These are phyloP conservation scores for Toxoplasma gondii DNA, from an alignment of 169 alveolate species.

Conservation along the genomic window DNA sequence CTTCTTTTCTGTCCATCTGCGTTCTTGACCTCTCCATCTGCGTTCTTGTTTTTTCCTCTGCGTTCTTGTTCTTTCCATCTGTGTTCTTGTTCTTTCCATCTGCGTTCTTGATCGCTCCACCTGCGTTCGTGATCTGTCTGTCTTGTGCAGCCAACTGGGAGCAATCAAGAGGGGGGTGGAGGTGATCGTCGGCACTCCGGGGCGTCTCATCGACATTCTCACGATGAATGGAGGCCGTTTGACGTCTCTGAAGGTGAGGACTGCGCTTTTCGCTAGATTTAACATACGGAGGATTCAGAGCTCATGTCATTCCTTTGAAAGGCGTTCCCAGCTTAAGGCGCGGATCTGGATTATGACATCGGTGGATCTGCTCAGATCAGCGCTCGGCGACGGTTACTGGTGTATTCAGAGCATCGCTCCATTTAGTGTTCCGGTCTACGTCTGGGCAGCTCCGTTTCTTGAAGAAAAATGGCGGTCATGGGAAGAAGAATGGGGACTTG, in stretches of 20 bases:
- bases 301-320: neutral
- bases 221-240: constrained; percentile 62
- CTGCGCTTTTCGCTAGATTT: neutral
- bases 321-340: neutral
- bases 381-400: no score
- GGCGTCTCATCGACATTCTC: constrained; percentile 66
- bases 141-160: constrained; percentile 66
- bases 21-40: neutral
- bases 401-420: neutral
- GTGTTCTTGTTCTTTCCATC: neutral
- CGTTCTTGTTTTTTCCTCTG: neutral
- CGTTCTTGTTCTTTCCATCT: neutral
- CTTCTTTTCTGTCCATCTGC: neutral
- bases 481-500: no score
- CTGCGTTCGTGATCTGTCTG: neutral
- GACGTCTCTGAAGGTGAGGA: constrained; percentile 55
- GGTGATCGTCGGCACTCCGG: constrained; percentile 68
- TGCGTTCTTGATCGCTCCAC: neutral
- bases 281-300: no score
- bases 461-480: no score
- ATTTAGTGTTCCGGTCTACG: neutral
- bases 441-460: no score
- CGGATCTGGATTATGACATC: neutral
- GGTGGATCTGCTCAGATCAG: no score
- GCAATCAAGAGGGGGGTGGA: constrained; percentile 67